Conservation (phyloP, 2,329 filamentous ascomycete species). For the Hypoxylon sp. region DNA sequence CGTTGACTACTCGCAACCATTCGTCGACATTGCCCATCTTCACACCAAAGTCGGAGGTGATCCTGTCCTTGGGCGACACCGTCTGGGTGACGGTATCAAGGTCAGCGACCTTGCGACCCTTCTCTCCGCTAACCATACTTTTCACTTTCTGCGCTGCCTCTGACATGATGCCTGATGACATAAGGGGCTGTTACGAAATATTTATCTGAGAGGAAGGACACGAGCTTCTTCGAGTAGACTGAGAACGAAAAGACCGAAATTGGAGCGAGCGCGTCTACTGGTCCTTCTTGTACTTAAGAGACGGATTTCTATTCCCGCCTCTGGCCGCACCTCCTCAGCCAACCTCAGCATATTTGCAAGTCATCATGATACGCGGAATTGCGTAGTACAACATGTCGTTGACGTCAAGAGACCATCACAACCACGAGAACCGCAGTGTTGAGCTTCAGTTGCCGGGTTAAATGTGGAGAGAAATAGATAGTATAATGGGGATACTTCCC, state of each 20-base stretch:
- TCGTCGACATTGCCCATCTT: constrained; percentile 82
- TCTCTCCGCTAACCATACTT: constrained; percentile 59
- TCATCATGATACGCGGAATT: constrained; percentile 15
- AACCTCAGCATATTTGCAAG: neutral
- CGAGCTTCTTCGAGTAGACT: neutral
- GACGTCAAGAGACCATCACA: constrained; percentile 40
- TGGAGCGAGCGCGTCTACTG: neutral
- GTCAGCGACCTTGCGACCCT: constrained; percentile 72
- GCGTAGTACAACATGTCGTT: constrained; percentile 33
- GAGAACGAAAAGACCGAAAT: neutral
- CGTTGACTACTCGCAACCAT: constrained; percentile 77
- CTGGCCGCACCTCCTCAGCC: constrained; percentile 2
- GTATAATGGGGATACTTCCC: constrained; percentile 23
- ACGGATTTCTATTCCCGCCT: neutral
- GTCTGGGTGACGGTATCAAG: constrained; percentile 72
- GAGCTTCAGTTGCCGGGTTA: constrained; percentile 9
- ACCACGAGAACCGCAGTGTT: constrained; percentile 5
- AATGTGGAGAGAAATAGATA: constrained; percentile 17
- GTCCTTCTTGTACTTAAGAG: constrained; percentile 25
- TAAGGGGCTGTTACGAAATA: constrained; percentile 12
- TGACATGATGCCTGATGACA: constrained; percentile 50
- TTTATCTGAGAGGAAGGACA: neutral
- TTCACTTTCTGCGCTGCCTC: constrained; percentile 58
- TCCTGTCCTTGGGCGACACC: constrained; percentile 68
- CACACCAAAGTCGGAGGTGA: constrained; percentile 84